phyloP scores from a whole-genome alignment of 345 rosid genomes.

The Aegle marmelos region DNA sequence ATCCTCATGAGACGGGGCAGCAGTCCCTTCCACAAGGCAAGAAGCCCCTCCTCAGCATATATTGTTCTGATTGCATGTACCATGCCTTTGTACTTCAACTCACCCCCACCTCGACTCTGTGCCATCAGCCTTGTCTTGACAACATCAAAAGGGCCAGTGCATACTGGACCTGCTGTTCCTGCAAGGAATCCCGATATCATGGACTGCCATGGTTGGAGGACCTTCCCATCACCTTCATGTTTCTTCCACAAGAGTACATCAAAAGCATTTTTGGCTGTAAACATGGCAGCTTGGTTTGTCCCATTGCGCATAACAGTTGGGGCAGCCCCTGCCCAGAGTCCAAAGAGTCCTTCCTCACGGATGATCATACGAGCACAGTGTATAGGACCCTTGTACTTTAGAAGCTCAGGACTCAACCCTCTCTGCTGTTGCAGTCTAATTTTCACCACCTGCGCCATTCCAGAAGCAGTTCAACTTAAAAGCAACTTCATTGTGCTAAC shows the following conservation, averaged over 20 bases:
- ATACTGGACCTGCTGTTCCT: conserved; percentile 87
- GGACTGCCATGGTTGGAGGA: conserved; percentile 88
- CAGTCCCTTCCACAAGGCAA: conserved; percentile 86
- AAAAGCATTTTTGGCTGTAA: conserved; percentile 82
- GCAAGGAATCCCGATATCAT: conserved; percentile 97
- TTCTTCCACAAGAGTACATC: conserved; percentile 87
- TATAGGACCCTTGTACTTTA: conserved; percentile 90
- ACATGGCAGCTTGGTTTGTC: conserved; percentile 96
- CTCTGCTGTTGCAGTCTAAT: conserved; percentile 93
- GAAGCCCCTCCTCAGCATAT: conserved; percentile 76
- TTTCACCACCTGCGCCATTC: conserved; percentile 72
- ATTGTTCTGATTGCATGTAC: conserved; percentile 82
- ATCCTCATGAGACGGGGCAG: conserved; percentile 96
- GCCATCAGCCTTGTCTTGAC: conserved; percentile 98
- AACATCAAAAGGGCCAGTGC: conserved; percentile 98
- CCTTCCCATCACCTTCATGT: conserved; percentile 88
- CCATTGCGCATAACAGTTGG: conserved; percentile 98
- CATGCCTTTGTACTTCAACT: conserved; percentile 83
- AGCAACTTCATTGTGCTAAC: not conserved
- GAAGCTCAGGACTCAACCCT: conserved; percentile 72
- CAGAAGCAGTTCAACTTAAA: conserved; percentile 17
- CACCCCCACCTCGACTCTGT: conserved; percentile 60
- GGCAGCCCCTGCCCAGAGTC: conserved; percentile 96
- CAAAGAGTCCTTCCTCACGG: conserved; percentile 72
- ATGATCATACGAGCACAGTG: conserved; percentile 73